Conservation (phyloP, 768 basidiomycete genomes). For the Suillus placidus region DNA sequence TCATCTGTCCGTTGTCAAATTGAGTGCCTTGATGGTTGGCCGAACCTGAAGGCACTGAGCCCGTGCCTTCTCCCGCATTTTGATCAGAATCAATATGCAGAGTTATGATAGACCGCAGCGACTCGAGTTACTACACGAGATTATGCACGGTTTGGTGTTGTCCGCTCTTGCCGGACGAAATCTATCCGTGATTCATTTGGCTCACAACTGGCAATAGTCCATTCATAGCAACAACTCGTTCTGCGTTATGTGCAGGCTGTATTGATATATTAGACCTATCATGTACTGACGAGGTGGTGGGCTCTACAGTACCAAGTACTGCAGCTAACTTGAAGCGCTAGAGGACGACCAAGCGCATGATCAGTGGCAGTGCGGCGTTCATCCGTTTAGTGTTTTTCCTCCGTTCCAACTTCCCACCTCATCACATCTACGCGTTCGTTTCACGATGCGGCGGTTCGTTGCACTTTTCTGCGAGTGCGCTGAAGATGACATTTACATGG, state of each 20-base stretch:
- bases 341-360: not conserved
- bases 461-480: not conserved
- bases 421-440: not conserved
- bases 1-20: not conserved
- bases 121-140: not conserved
- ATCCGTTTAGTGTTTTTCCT: not conserved
- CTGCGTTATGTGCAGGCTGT: not conserved
- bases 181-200: not conserved
- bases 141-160: not conserved
- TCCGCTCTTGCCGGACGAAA: not conserved
- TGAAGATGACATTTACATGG: not conserved
- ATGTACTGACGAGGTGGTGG: not conserved
- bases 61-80: not conserved
- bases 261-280: not conserved
- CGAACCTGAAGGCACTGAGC: not conserved
- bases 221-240: not conserved
- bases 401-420: not conserved
- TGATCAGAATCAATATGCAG: not conserved
- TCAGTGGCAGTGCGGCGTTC: not conserved
- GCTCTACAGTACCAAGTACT: not conserved
- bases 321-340: not conserved
- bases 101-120: not conserved
- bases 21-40: not conserved
- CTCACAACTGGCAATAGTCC: not conserved
- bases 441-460: not conserved